Evolutionary conservation across 371 early-diverging fungal genomes (phyloP), one percentile per base, ranked within the genome.

Genomic region (Syncephalastrum racemosum): DNA sequence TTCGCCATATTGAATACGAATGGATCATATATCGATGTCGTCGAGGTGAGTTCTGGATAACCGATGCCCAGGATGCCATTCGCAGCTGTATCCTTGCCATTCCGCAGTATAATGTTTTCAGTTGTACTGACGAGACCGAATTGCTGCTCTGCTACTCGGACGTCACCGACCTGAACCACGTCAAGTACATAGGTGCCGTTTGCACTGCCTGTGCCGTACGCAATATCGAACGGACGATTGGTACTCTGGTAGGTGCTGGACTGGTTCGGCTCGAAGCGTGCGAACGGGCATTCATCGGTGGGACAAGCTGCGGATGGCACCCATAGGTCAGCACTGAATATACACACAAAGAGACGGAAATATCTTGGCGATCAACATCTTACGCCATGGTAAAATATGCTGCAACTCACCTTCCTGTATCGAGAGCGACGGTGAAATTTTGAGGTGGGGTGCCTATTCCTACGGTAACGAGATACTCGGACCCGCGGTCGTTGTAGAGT

Each of bases 151-250:
- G 59, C 49, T 15, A 84, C 72, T 4, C 53, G 73, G 31, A 73
- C 56, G 3, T 63, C 70, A 0, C 74, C 83, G 10, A 89, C 57
- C 0, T 67, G 69, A 15, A 89, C 67, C 0, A 59, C 66, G 40
- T 87, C 90, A 4, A 67, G 65, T 19, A 68, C 76, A 15, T 83
- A 82, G 16, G 65, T 64, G 1, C 88, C 90, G 18, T 72, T 67
- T 1, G 84, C 84, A 58, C 69, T 73, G 18, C 80, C 80, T 39
- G 79, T 84, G 13, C 84, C 87, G 53, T 89, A 89, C 0, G 66
- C 68, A 15, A 88, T 81, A 0, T 67, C 59, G 67, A 87, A 79
- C 3, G 73, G 68, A 15, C 80, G 62, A 0, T 71, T 53, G n/a
- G 73, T 67, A 20, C 63, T 41, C 41, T 67, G 53, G 59, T 77